Conservation (phyloP, 1,139 yeast species). For the Geotrichum klebahnii region DNA sequence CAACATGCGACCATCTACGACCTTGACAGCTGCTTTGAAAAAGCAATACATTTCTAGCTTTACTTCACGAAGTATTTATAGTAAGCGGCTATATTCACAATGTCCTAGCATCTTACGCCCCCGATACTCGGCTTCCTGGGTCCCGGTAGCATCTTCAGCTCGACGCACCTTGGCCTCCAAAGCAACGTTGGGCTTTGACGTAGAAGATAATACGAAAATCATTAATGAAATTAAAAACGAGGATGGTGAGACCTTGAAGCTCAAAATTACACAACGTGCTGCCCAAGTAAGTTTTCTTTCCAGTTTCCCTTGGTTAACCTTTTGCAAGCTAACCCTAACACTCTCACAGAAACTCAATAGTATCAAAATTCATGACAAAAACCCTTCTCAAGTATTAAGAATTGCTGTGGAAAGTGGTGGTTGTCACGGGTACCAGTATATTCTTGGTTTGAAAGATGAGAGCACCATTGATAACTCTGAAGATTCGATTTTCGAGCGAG, state of each 20-base stretch:
- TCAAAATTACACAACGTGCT: conserved; percentile 46
- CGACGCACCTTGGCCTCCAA: background rate
- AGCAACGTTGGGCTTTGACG: conserved; percentile 25
- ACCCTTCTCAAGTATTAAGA: conserved; percentile 58
- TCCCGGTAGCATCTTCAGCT: too few species aligned
- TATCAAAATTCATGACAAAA: conserved; percentile 55
- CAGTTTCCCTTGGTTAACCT: background rate
- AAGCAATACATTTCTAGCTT: background rate
- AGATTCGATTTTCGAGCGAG: conserved; percentile 58
- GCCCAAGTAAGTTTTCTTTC: conserved; percentile 27
- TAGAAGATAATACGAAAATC: conserved; percentile 27
- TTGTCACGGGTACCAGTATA: conserved; percentile 95
- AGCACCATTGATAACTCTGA: conserved; percentile 43
- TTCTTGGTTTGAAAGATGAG: conserved; percentile 57
- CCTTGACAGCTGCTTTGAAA: background rate
- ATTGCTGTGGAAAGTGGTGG: conserved; percentile 95
- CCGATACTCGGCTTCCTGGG: too few species aligned
- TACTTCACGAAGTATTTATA: too few species aligned
- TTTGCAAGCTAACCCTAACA: background rate
- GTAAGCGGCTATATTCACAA: background rate
- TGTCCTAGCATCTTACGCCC: too few species aligned
- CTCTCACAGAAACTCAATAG: conserved; percentile 46
- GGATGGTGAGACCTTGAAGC: conserved; percentile 36
- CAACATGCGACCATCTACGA: background rate
- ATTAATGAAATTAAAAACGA: conserved; percentile 36